These are phyloP conservation scores for Ceratorhiza oryzae-sativae DNA, from an alignment of 1,284 basidiomycete species.

Conservation along the genomic window DNA sequence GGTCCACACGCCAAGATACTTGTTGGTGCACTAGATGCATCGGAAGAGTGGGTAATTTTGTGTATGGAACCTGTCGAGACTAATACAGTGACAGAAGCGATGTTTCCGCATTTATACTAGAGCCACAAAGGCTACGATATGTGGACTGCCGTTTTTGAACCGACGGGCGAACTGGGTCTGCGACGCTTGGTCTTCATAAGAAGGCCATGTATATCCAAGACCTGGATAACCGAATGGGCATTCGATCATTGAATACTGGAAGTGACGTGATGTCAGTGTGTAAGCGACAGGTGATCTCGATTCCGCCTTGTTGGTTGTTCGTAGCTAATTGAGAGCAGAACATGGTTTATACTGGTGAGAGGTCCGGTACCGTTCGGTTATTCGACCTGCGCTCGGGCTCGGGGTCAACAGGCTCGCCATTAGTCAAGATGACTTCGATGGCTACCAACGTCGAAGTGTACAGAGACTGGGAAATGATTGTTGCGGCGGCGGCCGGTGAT, in stretches of 20 bases:
- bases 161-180: slow-evolving; percentile 29
- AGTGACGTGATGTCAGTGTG: slow-evolving; percentile 36
- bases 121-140: slow-evolving; percentile 33
- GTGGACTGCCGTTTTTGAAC: slow-evolving; percentile 34
- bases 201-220: slow-evolving; percentile 37
- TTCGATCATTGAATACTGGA: slow-evolving; percentile 24
- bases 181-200: slow-evolving; percentile 20
- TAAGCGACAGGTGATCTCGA: slow-evolving; percentile 16
- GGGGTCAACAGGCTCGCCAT: slow-evolving; percentile 27
- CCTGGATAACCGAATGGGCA: slow-evolving; percentile 33
- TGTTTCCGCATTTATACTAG: slow-evolving; percentile 34
- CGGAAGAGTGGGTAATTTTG: slow-evolving; percentile 10
- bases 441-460: slow-evolving; percentile 30
- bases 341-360: slow-evolving; percentile 25
- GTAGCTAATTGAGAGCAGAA: not conserved
- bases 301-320: not conserved
- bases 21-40: slow-evolving; percentile 25
- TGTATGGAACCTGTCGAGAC: not conserved
- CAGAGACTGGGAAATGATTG: slow-evolving; percentile 29
- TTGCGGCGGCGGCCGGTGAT: slow-evolving; percentile 24
- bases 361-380: slow-evolving; percentile 30
- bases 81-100: slow-evolving; percentile 10
- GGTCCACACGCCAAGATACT: slow-evolving; percentile 34
- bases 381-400: slow-evolving; percentile 28
- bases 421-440: slow-evolving; percentile 33